phyloP scores from a whole-genome alignment of 257 asterid species.

The Fraxinus americana region DNA sequence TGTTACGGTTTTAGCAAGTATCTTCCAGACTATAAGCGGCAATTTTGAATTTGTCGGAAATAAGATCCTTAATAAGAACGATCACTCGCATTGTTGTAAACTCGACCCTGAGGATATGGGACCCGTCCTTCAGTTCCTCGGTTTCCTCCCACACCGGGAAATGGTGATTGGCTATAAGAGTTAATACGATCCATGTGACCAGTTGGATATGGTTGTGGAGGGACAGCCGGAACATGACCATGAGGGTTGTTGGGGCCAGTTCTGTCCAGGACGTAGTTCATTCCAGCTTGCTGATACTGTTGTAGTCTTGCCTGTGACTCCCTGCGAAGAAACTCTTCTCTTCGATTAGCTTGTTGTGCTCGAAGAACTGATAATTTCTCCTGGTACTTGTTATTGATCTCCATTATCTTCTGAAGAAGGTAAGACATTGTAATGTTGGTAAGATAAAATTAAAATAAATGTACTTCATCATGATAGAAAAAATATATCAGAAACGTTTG shows the following conservation, averaged over 20 bases:
- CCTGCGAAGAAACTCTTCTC: conserved; percentile 27
- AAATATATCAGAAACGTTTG: not conserved
- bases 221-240: not conserved
- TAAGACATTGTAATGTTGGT: not conserved
- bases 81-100: conserved; percentile 17
- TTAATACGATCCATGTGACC: not conserved
- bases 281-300: conserved; percentile 22
- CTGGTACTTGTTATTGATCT: conserved; percentile 24
- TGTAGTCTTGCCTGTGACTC: conserved; percentile 23
- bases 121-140: conserved; percentile 19
- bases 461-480: not conserved
- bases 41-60: not conserved
- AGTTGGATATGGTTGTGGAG: not conserved
- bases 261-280: not conserved
- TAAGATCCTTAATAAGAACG: not conserved
- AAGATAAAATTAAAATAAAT: not conserved
- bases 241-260: conserved; percentile 4
- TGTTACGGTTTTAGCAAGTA: not conserved
- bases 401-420: conserved; percentile 17
- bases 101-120: conserved; percentile 25
- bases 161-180: not conserved
- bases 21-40: not conserved
- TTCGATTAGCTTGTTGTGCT: conserved; percentile 19
- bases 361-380: conserved; percentile 23
- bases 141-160: not conserved